A percentile compares a stretch with the other conserved stretches of the same genome.
phyloP scores from a whole-genome alignment of 768 basidiomycete species.

The Asterophora lycoperdoides region DNA sequence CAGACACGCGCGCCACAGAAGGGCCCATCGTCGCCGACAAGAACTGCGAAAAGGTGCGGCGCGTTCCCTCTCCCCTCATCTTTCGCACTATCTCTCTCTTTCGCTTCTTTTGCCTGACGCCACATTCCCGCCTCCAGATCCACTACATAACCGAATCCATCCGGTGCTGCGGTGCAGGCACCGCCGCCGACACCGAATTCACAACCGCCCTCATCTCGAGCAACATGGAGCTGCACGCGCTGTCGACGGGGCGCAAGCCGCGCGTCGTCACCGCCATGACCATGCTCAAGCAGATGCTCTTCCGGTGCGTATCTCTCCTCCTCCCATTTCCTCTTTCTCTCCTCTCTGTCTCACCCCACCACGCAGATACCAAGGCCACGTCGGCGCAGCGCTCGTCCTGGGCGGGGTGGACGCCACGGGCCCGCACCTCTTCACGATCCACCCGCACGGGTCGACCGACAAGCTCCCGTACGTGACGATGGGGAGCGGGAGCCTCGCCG shows the following conservation, averaged over 20 bases:
- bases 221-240: slow-evolving; percentile 89
- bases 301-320: slow-evolving; percentile 47
- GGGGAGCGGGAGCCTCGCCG: slow-evolving; percentile 94
- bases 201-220: slow-evolving; percentile 93
- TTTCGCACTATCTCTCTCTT: slow-evolving; percentile 2
- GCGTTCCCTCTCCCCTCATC: no score
- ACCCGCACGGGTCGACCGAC: slow-evolving; percentile 96
- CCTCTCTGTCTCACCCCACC: no score
- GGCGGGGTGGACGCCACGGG: slow-evolving; percentile 96
- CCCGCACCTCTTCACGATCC: slow-evolving; percentile 91
- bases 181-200: slow-evolving; percentile 98
- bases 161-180: slow-evolving; percentile 97
- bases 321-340: no score
- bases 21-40: slow-evolving; percentile 96
- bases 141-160: slow-evolving; percentile 96
- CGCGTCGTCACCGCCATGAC: slow-evolving; percentile 98
- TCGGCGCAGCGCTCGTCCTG: slow-evolving; percentile 94
- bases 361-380: slow-evolving; percentile 91
- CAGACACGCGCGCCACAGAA: slow-evolving; percentile 94
- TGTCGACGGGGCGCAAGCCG: slow-evolving; percentile 88
- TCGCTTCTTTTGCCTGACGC: no score
- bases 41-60: slow-evolving; percentile 95
- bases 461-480: slow-evolving; percentile 98
- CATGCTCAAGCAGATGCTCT: slow-evolving; percentile 95
- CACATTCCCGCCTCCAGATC: slow-evolving; percentile 51